Conservation (phyloP, 805 yeast species). For the Candida odintsovae region DNA sequence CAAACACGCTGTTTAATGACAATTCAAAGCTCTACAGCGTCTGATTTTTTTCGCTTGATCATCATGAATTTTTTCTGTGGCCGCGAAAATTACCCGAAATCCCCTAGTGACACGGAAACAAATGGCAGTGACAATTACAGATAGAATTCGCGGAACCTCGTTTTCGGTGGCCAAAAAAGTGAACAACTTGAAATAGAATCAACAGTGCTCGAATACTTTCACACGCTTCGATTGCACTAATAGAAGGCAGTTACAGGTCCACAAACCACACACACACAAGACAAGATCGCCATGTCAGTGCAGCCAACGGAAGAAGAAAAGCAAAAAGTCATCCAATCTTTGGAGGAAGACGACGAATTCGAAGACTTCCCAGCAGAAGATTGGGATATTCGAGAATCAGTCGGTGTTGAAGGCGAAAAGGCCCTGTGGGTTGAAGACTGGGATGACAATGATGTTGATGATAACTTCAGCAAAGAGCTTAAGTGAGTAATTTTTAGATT, state of each 20-base stretch:
- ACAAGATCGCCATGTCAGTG: constrained; percentile 10
- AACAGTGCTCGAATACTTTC: not conserved
- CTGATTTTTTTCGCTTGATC: not conserved
- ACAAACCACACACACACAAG: not conserved
- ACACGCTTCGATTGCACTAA: not conserved
- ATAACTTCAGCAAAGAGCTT: constrained; percentile 74
- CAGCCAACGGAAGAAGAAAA: constrained; percentile 16
- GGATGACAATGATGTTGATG: constrained; percentile 94
- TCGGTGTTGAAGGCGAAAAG: constrained; percentile 45
- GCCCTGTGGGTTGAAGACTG: constrained; percentile 95
- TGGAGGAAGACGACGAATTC: constrained; percentile 95
- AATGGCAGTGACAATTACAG: not conserved
- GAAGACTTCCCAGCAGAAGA: constrained; percentile 94
- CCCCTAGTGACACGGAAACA: not conserved
- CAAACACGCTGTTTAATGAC: not conserved
- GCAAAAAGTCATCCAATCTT: constrained; percentile 45
- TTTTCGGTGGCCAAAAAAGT: not conserved
- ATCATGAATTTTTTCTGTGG: constrained; percentile 1
- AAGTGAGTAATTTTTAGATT: constrained; percentile 35
- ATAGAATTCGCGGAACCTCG: not conserved
- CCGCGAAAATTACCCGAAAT: not conserved
- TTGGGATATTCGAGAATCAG: constrained; percentile 60
- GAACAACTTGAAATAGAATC: not conserved
- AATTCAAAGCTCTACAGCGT: constrained; percentile 1
- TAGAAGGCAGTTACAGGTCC: not conserved